A percentile compares a stretch with the other conserved stretches of the same genome.
Conservation (phyloP, 2,329 filamentous ascomycete genomes). For the Apiospora rasikravindrae region DNA sequence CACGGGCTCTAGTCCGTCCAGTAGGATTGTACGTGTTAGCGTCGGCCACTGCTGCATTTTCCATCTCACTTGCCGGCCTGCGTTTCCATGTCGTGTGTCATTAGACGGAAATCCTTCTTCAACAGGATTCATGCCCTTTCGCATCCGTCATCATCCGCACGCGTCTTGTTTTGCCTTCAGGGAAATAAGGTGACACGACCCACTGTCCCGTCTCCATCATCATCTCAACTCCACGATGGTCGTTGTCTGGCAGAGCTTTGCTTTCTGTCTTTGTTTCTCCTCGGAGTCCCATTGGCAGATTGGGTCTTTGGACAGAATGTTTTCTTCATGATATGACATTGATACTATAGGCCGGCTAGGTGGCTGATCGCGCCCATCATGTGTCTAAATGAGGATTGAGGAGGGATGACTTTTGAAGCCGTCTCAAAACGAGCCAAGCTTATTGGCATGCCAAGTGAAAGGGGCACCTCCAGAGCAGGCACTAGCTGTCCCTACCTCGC, state of each 20-base stretch:
- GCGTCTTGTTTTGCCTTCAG: background rate
- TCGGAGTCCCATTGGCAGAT: background rate
- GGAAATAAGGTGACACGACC: background rate
- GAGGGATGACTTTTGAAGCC: background rate
- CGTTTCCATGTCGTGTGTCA: background rate
- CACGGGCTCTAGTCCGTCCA: conserved; percentile 10
- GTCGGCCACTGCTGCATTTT: background rate
- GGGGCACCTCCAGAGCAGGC: background rate
- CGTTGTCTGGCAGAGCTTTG: background rate
- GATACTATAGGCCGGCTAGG: background rate
- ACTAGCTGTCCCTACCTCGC: background rate
- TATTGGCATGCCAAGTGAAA: background rate
- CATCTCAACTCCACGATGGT: background rate
- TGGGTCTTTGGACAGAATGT: background rate
- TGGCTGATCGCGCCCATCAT: background rate
- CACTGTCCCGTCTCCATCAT: background rate
- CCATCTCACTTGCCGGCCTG: background rate
- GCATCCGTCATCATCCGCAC: background rate
- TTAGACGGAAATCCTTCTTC: background rate
- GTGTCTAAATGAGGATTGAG: background rate
- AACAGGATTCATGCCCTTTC: background rate
- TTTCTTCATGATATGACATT: background rate
- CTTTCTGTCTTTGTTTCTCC: background rate
- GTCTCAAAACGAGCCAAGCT: conserved; percentile 10
- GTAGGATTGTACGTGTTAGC: background rate